Evolutionary conservation across 2,329 filamentous ascomycete genomes (phyloP).

Genomic region (Diaporthe velutina): DNA sequence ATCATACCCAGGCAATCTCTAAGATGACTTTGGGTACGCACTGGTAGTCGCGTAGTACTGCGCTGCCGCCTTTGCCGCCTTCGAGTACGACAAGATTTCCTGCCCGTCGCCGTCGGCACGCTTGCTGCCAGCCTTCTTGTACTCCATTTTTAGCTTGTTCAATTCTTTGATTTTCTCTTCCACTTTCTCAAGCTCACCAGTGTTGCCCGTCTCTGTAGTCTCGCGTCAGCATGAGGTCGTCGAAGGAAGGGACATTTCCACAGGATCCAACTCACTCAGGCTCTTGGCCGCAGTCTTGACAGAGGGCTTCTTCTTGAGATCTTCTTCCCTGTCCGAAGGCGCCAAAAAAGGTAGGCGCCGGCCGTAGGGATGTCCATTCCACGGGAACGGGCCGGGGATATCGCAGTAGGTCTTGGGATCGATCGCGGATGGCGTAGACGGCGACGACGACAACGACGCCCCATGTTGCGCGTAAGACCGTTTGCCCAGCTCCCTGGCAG

Average conservation of each 20-base stretch:
- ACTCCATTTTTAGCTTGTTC: not conserved
- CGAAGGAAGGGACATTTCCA: not conserved
- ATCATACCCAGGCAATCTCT: not conserved
- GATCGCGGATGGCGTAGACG: not conserved
- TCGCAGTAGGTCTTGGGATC: not conserved
- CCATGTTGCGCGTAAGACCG: too few species aligned
- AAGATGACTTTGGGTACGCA: not conserved
- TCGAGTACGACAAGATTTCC: not conserved
- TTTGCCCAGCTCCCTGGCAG: not conserved
- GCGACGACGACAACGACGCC: not conserved
- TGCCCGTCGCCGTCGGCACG: not conserved
- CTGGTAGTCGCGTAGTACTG: not conserved
- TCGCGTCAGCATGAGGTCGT: not conserved
- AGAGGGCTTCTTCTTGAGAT: not conserved
- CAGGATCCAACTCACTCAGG: not conserved
- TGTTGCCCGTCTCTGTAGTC: not conserved
- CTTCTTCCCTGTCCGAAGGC: not conserved
- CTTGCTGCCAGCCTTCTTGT: not conserved
- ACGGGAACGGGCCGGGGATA: not conserved
- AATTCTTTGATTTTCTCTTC: not conserved
- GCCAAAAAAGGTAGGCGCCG: not conserved
- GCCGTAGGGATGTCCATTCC: not conserved
- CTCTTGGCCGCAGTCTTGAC: not conserved
- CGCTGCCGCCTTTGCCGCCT: conserved; percentile 8
- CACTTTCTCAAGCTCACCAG: too few species aligned